phyloP scores from a whole-genome alignment of 1,284 basidiomycete species.

The Cutaneotrichosporon dermatis region DNA sequence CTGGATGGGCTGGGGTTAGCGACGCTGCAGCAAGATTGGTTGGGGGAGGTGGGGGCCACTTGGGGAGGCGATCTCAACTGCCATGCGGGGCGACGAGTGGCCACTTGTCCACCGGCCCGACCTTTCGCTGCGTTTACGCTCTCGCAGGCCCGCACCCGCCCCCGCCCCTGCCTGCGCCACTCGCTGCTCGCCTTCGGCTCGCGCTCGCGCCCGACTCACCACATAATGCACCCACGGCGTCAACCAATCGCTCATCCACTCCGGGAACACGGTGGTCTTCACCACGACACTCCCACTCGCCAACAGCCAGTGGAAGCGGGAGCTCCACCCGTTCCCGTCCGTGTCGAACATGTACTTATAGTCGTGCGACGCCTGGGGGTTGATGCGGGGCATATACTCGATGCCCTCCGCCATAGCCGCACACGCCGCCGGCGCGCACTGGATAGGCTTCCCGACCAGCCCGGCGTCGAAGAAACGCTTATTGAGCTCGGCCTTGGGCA shows the following conservation, averaged over 20 bases:
- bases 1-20: slow-evolving; percentile 36
- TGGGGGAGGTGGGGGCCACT: no score
- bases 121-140: no score
- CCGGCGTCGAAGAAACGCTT: slow-evolving; percentile 48
- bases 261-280: slow-evolving; percentile 51
- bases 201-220: neutral
- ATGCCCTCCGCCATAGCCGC: slow-evolving; percentile 41
- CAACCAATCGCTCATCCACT: slow-evolving; percentile 51
- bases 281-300: slow-evolving; percentile 49
- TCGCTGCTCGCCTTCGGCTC: neutral
- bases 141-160: slow-evolving; percentile 19
- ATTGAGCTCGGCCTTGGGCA: slow-evolving; percentile 37
- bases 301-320: slow-evolving; percentile 46
- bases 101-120: no score
- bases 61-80: no score
- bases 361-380: slow-evolving; percentile 33
- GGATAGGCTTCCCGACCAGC: slow-evolving; percentile 27
- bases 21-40: slow-evolving; percentile 4
- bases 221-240: slow-evolving; percentile 52
- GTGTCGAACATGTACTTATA: slow-evolving; percentile 13
- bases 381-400: slow-evolving; percentile 28
- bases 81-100: no score
- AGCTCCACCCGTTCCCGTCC: slow-evolving; percentile 48
- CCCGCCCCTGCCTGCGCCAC: slow-evolving; percentile 4
- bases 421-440: slow-evolving; percentile 43